phyloP scores from a whole-genome alignment of 78 protist genomes.

The Carpediemonas membranifera region DNA sequence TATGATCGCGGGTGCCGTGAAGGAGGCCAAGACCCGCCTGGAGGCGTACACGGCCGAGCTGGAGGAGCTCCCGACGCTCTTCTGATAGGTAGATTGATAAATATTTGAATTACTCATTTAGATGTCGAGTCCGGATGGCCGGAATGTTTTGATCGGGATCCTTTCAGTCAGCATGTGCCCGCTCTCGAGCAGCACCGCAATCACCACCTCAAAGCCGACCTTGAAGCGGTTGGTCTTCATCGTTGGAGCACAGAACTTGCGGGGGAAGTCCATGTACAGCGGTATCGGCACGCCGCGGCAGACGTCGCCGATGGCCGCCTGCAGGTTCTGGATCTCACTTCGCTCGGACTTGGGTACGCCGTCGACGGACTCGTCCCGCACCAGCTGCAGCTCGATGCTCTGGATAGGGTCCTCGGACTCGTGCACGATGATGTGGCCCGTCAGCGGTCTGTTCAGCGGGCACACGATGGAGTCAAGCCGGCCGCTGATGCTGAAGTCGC shows the following conservation, averaged over 20 bases:
- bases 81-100: too few species aligned
- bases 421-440: constrained; percentile 31
- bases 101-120: too few species aligned
- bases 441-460: constrained; percentile 51
- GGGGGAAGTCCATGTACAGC: constrained; percentile 77
- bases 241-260: constrained; percentile 68
- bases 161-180: constrained; percentile 65
- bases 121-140: too few species aligned
- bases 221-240: constrained; percentile 46
- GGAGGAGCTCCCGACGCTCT: too few species aligned
- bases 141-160: constrained; percentile 79
- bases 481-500: constrained; percentile 65
- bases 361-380: constrained; percentile 58
- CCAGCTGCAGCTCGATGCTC: constrained; percentile 75
- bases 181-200: constrained; percentile 60
- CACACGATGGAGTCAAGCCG: constrained; percentile 34
- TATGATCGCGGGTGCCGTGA: too few species aligned
- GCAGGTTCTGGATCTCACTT: constrained; percentile 71
- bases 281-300: constrained; percentile 52
- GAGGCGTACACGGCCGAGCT: too few species aligned
- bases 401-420: constrained; percentile 32
- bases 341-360: too few species aligned
- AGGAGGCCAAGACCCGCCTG: too few species aligned
- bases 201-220: constrained; percentile 51
- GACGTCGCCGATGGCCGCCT: constrained; percentile 75